These are phyloP conservation scores for Aegilops umbellulata DNA, from an alignment of 176 grass and related monocot genomes.

Conservation along the genomic window DNA sequence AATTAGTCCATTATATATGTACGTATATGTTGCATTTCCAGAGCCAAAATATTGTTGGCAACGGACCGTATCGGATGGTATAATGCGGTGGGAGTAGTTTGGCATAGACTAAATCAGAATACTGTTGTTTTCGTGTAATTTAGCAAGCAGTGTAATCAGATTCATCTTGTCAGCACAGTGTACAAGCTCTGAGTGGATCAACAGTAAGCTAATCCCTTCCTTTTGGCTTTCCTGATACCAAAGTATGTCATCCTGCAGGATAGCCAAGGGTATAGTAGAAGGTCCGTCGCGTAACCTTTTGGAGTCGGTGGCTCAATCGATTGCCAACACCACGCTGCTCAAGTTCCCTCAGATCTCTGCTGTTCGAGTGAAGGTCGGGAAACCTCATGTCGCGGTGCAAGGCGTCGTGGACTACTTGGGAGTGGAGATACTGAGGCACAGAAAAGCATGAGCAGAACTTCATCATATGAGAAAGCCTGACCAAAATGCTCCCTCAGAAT, in stretches of 20 bases:
- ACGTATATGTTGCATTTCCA: too few species aligned
- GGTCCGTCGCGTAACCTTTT: constrained; percentile 67
- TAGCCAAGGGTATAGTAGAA: constrained; percentile 63
- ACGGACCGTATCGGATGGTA: too few species aligned
- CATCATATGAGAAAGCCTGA: neutral
- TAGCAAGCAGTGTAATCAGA: neutral
- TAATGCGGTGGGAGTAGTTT: too few species aligned
- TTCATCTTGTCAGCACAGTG: neutral
- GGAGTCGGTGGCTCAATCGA: constrained; percentile 81
- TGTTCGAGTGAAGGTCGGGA: constrained; percentile 73
- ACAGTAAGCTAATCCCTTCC: neutral
- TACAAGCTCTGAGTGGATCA: neutral
- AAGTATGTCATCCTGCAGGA: constrained; percentile 31
- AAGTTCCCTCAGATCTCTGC: constrained; percentile 73
- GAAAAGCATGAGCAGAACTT: constrained; percentile 29
- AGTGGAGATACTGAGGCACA: constrained; percentile 66
- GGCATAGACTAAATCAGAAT: too few species aligned
- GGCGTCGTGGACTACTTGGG: constrained; percentile 71
- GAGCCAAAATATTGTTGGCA: too few species aligned
- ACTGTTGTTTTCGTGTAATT: neutral
- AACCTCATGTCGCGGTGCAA: constrained; percentile 74
- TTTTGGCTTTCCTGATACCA: neutral
- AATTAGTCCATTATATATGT: too few species aligned
- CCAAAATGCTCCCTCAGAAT: neutral
- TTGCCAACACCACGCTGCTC: constrained; percentile 59